Conservation (phyloP, 768 basidiomycete genomes). For the Lanmaoa pseudosensibilis region DNA sequence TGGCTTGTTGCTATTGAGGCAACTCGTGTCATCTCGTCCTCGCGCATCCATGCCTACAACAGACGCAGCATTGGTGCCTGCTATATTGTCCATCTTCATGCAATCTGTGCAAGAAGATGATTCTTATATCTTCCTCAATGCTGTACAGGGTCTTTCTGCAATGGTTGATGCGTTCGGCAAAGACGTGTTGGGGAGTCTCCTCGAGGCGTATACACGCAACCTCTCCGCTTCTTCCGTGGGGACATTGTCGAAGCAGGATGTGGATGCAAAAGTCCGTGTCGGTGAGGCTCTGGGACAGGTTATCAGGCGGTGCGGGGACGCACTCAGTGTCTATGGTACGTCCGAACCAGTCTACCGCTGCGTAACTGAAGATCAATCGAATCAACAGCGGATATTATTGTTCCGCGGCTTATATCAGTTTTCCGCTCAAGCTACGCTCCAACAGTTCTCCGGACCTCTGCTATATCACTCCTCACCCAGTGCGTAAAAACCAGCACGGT, state of each 20-base stretch:
- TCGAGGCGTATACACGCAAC: conserved; percentile 66
- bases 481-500: conserved; percentile 65
- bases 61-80: conserved; percentile 71
- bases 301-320: conserved; percentile 68
- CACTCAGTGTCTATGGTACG: conserved; percentile 68
- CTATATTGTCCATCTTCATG: conserved; percentile 84
- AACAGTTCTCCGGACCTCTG: conserved; percentile 68
- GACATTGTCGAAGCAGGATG: conserved; percentile 54
- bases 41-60: conserved; percentile 20
- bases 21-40: conserved; percentile 55
- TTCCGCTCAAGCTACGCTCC: conserved; percentile 63
- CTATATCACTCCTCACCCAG: conserved; percentile 69
- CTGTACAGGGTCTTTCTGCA: conserved; percentile 83
- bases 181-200: conserved; percentile 65
- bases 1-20: conserved; percentile 78
- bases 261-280: conserved; percentile 72
- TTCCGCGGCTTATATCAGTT: conserved; percentile 69
- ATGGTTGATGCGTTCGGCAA: conserved; percentile 72
- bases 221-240: conserved; percentile 38
- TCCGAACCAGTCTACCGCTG: conserved; percentile 1
- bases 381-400: conserved; percentile 59
- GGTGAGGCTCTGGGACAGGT: conserved; percentile 86
- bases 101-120: conserved; percentile 87
- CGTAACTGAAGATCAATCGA: neutral
- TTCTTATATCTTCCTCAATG: conserved; percentile 93